Base-by-base conservation (phyloP, 2,329 filamentous ascomycete genomes). In the Penicillium sclerotigenum region DNA sequence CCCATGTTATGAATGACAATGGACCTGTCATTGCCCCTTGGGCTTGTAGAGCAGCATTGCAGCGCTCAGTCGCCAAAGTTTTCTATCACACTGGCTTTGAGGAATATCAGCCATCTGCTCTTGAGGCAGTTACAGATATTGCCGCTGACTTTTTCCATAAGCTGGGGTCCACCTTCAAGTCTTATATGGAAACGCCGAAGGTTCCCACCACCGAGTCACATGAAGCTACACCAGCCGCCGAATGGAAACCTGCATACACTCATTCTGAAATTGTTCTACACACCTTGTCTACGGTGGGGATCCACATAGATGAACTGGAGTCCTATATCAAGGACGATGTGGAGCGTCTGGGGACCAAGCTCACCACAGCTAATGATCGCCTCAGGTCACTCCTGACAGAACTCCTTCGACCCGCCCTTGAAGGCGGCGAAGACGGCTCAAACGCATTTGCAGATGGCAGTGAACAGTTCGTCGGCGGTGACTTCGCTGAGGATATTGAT, bases 41-140 rank as follows among this genome's bases (percentile, higher is more conserved):
- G 73, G 84, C 91, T 31, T 95, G 90, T 71, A 87, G 90, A 63
- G 86, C 90, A 49, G 90, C 92, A 1, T 75, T 99, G 63, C 91
- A 96, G 73, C 87, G 94, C 55, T 94, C 92, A 13, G 89, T 97
- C 18, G 92, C 89, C 56, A 96, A 97, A 74, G 86, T 99, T 43
- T 93, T 97, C 67, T 99, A 97, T 69, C 91, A 96, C 70, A 89
- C 91, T 38, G 94, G 94, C 0, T 99, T 97, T 62, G 94, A 99
- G 74, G 94, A 99, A 71, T 90, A 95, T 60, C 94, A 99, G 70
- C 94, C 94, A 14, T 96, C 92, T 38, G 93, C 94, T 28, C 79
- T 99, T 29, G 94, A 99, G 64, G 84, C 90, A 0, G 85, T 96
- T 36, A 96, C 94, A 0, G 91, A 96, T 65, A 84, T 97, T 50